Base-by-base conservation (phyloP, 306 rosid species). In the Lathyrus aphaca region DNA sequence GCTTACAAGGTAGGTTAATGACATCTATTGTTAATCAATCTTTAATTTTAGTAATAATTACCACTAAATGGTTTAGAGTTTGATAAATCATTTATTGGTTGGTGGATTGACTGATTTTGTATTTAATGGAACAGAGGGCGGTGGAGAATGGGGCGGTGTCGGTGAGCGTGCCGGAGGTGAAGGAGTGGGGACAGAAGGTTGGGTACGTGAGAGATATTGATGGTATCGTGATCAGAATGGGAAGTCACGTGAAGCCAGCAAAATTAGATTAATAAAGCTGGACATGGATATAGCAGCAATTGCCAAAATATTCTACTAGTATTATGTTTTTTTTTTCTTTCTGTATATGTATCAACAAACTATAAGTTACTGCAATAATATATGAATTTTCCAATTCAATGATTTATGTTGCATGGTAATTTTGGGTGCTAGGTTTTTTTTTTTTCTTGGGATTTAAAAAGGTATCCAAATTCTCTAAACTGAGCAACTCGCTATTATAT, bases 141-240 rank as follows among this genome's bases (percentile, higher is more conserved):
- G 90, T 94, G 84, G 89, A 90, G 80, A 87, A 82, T 12, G 96
- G 96, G 2, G 98, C 92, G 7, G 86, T 74, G 85, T 32, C 83
- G 40, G 90, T 90, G 83, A 86, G 90, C 53, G 61, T 73, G 79
- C 98, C 96, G 2, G 92, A 86, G 72, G 16, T 37, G 8, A 90
- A 87, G 72, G 97, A 90, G 70, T 86, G 95, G 98, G 93, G 88
- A 0, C 98, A 90, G 81, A 94, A 80, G 77, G 96, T 90, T 16
- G 95, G 97, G 6, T 94, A 88, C 30, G 96, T 94, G 5, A 82
- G 87, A 48, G 98, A 90, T 62, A 76, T 79, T 7, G 93, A 94
- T 61, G 97, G 96, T 62, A 80, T 81, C 19, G 92, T 90, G 16
- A 85, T 88, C 27, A 86, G 97, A 79, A 79, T 94, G 77, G 92